Base-by-base conservation (phyloP, 1,284 basidiomycete species). In the Thecaphora frezii region DNA sequence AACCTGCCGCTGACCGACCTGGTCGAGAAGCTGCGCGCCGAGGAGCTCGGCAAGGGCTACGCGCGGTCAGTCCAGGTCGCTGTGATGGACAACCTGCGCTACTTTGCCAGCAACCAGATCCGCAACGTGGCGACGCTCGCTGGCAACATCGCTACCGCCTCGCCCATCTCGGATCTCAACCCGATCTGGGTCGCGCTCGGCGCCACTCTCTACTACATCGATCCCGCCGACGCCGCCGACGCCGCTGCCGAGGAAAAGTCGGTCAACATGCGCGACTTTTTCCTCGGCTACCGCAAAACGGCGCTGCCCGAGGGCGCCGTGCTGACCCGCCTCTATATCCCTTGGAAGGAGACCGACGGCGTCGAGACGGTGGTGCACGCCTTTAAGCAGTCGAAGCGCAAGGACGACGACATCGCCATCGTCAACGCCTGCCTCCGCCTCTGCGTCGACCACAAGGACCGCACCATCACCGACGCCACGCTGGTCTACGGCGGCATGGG, bases 351-450 rank as follows among this genome's bases (percentile, higher is more conserved):
- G 18, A 43, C 48, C 5, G 57, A 58, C 24, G 59, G 59, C 8
- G 65, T 61, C 18, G 64, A 61, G 7, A 62, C 65, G 28, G 59
- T 78, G 14, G 54, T 73, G 1, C 61, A 74, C 14, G 76, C 79
- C 2, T 81, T 74, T 77, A 81, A 81, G 67, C 76, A 79, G 59
- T 71, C 78, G 16, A 80, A 79, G 60, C 52, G 80, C 9, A 76
- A 73, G 46, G 80, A 81, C 45, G 80, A 81, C 49, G 80, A 81
- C 47, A 81, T 81, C 43, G 77, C 79, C 33, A 80, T 80, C 45
- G 80, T 80, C 40, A 79, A 74, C 1, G 66, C 61, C 13, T 79
- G 79, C 59, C 60, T 80, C 1, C 63, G 62, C 13, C 26, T 69
- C 2, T 54, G 51, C 13, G 45, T 71, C n/a, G 49, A 42, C 25